Base-by-base conservation (phyloP, 2,329 filamentous ascomycete species). In the Colletotrichum theobromicola region DNA sequence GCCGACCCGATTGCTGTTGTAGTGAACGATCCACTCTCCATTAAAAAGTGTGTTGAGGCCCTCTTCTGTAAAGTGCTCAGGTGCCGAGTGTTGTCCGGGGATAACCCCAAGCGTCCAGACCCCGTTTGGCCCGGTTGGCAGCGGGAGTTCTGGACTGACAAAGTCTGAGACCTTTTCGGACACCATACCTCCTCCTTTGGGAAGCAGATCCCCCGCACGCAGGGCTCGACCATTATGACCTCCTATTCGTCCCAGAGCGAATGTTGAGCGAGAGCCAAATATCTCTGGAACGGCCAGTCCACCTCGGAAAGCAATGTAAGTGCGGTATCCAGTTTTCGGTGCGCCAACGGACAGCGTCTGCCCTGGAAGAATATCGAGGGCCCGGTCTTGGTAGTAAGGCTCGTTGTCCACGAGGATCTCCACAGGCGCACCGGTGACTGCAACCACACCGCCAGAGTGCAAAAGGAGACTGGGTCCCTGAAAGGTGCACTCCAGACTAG, bases 1-100 rank as follows among this genome's bases (percentile, higher is more conserved):
- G 1, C 85, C 85, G 4, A 83, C 78, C 2, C 85, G 80, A 46
- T 84, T 86, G 62, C 82, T 85, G 70, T 87, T 86, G 77, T 86
- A 81, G 13, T 84, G 81, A 3, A 86, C 82, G 7, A 76, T 80
- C 84, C 84, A 87, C 5, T 82, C 77, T 7, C 78, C 80, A 1
- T 78, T 76, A 53, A 84, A 86, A 7, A 86, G 75, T 2, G 76
- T 76, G 4, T 77, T 74, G 15, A 80, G 77, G 2, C 83, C 81
- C 4, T 81, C 77, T 5, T 75, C 24, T 12, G 83, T 84, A 70
- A 86, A 83, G 61, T 83, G 83, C 64, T 85, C 84, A 3, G 82
- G 81, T 2, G 83, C 79, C 1, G 82, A 82, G 21, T 86, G 84
- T 1, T 85, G 85, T 0, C 85, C 84, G 2, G 83, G 84, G 8